Evolutionary conservation across 2,329 filamentous ascomycete species (phyloP).

Genomic region (Colletotrichum limetticola): DNA sequence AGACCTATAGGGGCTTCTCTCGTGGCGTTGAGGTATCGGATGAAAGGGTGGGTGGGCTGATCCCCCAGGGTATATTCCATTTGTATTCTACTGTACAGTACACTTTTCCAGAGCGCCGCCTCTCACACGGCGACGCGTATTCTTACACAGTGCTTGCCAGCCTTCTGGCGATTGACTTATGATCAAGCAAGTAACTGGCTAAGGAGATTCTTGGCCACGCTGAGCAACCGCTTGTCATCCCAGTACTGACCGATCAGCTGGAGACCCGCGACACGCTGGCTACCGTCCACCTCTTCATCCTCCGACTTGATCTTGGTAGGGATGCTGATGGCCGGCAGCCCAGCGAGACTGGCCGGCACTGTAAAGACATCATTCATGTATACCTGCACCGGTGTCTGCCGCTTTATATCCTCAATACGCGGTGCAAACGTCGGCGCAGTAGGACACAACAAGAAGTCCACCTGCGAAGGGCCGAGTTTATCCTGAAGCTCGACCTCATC

Average conservation of each 20-base stretch:
- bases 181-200: slow-evolving; percentile 39
- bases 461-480: slow-evolving; percentile 69
- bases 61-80: slow-evolving; percentile 22
- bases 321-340: slow-evolving; percentile 87
- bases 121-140: not conserved
- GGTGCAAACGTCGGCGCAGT: slow-evolving; percentile 85
- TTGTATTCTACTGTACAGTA: slow-evolving; percentile 16
- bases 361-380: slow-evolving; percentile 98
- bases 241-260: slow-evolving; percentile 87
- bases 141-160: not conserved
- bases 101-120: not conserved
- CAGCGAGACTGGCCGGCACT: slow-evolving; percentile 92
- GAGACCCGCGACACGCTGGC: slow-evolving; percentile 62
- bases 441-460: slow-evolving; percentile 89
- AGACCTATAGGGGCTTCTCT: not conserved
- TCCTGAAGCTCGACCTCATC: slow-evolving; percentile 62
- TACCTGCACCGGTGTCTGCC: slow-evolving; percentile 71
- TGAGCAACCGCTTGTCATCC: slow-evolving; percentile 74
- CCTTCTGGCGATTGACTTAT: not conserved
- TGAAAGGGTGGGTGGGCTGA: not conserved
- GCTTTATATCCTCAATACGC: slow-evolving; percentile 65
- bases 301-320: slow-evolving; percentile 76
- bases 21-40: not conserved
- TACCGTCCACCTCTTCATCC: slow-evolving; percentile 44
- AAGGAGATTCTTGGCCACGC: slow-evolving; percentile 62